Conservation (phyloP, 2,329 filamentous ascomycete genomes). For the Hypoxylon sp. region DNA sequence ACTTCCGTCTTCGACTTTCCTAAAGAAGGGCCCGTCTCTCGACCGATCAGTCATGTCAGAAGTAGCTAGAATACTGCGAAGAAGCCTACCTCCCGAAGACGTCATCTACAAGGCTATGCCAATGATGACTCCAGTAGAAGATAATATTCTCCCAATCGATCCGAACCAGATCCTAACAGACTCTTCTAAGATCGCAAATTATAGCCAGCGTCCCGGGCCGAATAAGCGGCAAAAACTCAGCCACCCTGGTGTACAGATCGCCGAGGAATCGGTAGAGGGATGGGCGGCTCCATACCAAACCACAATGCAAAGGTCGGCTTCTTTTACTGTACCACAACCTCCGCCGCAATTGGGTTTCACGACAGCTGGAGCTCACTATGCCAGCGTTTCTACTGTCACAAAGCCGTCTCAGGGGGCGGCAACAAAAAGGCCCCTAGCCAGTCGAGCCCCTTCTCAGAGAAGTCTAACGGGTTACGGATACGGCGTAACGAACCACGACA, state of each 20-base stretch:
- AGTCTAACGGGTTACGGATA: constrained; percentile 51
- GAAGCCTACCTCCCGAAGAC: constrained; percentile 68
- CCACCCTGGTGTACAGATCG: constrained; percentile 56
- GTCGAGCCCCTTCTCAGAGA: constrained; percentile 48
- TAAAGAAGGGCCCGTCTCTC: constrained; percentile 76
- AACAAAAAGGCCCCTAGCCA: constrained; percentile 38
- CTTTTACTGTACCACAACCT: constrained; percentile 67
- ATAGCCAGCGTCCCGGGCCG: constrained; percentile 34
- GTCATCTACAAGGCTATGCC: constrained; percentile 67
- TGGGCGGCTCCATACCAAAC: constrained; percentile 62
- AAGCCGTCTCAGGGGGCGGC: constrained; percentile 37
- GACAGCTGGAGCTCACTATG: constrained; percentile 69
- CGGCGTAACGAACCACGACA: constrained; percentile 50
- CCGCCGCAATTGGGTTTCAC: constrained; percentile 68
- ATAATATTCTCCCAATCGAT: constrained; percentile 76
- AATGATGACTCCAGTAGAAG: constrained; percentile 69
- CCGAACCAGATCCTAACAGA: constrained; percentile 62
- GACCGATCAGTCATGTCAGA: constrained; percentile 71
- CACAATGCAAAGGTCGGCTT: constrained; percentile 70
- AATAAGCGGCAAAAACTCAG: constrained; percentile 49
- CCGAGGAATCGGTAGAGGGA: constrained; percentile 51
- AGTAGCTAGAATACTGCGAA: constrained; percentile 77
- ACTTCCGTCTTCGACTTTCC: constrained; percentile 51
- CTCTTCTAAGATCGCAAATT: constrained; percentile 44
- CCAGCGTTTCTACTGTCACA: constrained; percentile 53